Base-by-base conservation (phyloP, 805 yeast genomes). In the Candida oleophila region DNA sequence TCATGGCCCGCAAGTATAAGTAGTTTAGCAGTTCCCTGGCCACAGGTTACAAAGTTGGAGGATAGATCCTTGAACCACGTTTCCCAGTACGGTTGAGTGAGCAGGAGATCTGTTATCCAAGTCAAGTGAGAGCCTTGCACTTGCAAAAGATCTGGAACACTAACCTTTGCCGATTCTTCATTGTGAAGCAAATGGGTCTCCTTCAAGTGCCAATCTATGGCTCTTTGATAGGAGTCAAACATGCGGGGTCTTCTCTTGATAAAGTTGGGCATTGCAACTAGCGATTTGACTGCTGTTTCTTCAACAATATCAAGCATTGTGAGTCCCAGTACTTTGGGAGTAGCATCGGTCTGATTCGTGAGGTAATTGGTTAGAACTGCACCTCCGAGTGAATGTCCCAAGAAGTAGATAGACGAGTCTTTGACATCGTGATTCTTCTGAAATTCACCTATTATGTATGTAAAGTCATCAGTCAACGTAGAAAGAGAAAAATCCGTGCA, bases 341-440 rank as follows among this genome's bases (percentile, higher is more conserved):
- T 56, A 16, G 5, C 28, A 19, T 66, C 16, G 28, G 25, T 7
- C 22, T 5, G 33, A 19, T n/a, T 22, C 9, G 60, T 43, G 3
- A 81, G 61, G 1, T 79, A 76, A 37, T 75, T 74, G 0, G 96
- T 77, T 28, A 89, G 69, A 2, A 94, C 82, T 0, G 97, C 77
- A 0, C 97, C 99, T 3, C 99, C 99, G 28, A 95, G 71, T 1
- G 97, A 89, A 64, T 92, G 99, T 0, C 98, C 98, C 3, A 91
- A 72, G 1, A 90, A 66, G 44, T 84, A 77, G 2, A 88, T 62
- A 2, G 77, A 64, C 2, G 55, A 48, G 35, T 36, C 38, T 3
- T 28, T 21, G 1, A 54, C 51, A 2, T 42, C n/a, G 46, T 60
- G 50, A 2, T 47, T 52, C 2, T 9, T 2, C 22, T 41, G 42